Base-by-base conservation (phyloP, 2,329 filamentous ascomycete genomes). In the Hypoxylon sp. region DNA sequence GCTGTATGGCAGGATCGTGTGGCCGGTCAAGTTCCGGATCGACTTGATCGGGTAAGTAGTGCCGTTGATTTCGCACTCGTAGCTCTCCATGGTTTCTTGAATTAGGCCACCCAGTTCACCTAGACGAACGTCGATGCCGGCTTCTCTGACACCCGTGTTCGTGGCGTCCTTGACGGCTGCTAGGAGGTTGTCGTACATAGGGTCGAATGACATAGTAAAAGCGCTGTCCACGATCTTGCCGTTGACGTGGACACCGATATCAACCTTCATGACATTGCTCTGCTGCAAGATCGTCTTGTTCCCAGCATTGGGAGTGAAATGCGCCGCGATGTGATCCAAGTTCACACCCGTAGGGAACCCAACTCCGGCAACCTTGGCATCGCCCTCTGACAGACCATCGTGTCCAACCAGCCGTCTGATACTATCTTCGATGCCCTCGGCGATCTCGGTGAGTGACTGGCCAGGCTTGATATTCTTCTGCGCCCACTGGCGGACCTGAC, bases 41-140 rank as follows among this genome's bases (percentile, higher is more conserved):
- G 89, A 85, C 82, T 95, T 96, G 77, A 96, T 85, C 0, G 91
- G 92, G 73, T 92, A 87, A 11, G 88, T 93, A 41, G 86, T 87
- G 65, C 92, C 92, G 76, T 90, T 88, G 68, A 96, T 86, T 77
- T 95, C 91, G 52, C 94, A 87, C 80, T 97, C 93, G 79, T 94
- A 95, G 78, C 91, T 94, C 80, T 97, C 93, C 93, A 97, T 97
- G 26, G 90, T 87, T 79, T 97, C 93, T 79, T 97, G 93, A 71
- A 97, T 94, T 17, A 87, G 84, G 8, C 87, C 91, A 63, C 93
- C 92, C 67, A 97, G 91, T 73, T 97, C 93, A 67, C 91, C 89
- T 72, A 97, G 89, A 58, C 94, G 89, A 48, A 93, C 93, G 75
- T 97, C 94, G 73, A 97, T 97, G 72, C 94, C 94, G 5, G 94